These are phyloP conservation scores for Neurospora crassa DNA, from an alignment of 2,329 filamentous ascomycete genomes.

Conservation along the genomic window DNA sequence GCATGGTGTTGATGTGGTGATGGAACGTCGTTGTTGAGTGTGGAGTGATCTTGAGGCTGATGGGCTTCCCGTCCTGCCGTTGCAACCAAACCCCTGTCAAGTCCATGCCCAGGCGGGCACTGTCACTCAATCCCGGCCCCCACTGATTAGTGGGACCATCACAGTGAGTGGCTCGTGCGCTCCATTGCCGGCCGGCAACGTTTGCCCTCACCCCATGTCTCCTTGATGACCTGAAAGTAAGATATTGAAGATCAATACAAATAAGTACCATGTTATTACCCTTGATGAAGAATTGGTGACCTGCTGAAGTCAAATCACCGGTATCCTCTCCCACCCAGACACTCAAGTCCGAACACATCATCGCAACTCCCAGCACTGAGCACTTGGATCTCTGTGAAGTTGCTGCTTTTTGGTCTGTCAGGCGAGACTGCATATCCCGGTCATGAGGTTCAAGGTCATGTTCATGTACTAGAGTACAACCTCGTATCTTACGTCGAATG, in stretches of 20 bases:
- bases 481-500: neutral
- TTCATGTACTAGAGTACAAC: neutral
- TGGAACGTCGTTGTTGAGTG: neutral
- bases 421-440: no score
- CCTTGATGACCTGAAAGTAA: neutral
- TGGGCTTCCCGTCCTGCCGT: neutral
- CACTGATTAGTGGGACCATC: neutral
- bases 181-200: neutral
- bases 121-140: neutral
- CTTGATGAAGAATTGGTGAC: no score
- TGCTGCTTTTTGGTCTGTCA: no score
- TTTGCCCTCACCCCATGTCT: neutral
- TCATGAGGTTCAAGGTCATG: no score
- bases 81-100: neutral
- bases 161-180: constrained; percentile 4
- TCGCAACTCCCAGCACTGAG: neutral
- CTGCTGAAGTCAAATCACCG: neutral
- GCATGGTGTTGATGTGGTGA: neutral
- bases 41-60: neutral
- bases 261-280: neutral
- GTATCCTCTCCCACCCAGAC: neutral
- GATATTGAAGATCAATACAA: neutral
- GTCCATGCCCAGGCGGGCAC: no score
- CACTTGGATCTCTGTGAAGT: no score
- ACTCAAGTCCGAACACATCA: neutral